Percentiles rank a stretch among this genome's conserved stretches.
phyloP scores from a whole-genome alignment of 1,284 basidiomycete species.

The Singerocomus rubriflavus region DNA sequence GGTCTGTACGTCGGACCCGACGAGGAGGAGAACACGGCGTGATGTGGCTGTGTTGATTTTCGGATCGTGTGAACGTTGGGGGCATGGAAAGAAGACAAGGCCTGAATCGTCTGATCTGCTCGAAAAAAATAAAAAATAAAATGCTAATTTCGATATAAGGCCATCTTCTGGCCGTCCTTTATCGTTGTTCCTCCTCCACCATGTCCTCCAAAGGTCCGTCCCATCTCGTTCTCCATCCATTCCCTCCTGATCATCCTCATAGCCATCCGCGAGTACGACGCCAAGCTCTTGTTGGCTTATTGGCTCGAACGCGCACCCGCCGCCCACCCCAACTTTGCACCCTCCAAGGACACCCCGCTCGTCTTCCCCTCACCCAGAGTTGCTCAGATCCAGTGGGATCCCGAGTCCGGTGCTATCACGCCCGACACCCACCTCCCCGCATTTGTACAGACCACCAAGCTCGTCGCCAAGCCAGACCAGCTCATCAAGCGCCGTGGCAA shows the following conservation, averaged over 20 bases:
- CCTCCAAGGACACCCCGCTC: conserved; percentile 54
- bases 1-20: neutral
- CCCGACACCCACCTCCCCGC: conserved; percentile 72
- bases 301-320: conserved; percentile 87
- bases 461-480: conserved; percentile 95
- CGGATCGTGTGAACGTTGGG: conserved; percentile 31
- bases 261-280: conserved; percentile 94
- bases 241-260: conserved; percentile 6
- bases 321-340: conserved; percentile 40
- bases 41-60: conserved; percentile 33
- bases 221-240: neutral
- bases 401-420: conserved; percentile 77
- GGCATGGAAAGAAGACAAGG: conserved; percentile 20
- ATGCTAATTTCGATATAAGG: conserved; percentile 20
- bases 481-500: conserved; percentile 99
- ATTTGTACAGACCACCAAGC: conserved; percentile 88
- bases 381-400: conserved; percentile 87
- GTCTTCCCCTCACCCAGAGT: conserved; percentile 67
- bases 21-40: conserved; percentile 7
- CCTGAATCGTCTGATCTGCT: conserved; percentile 15
- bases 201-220: conserved; percentile 53
- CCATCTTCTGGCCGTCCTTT: neutral
- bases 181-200: conserved; percentile 21
- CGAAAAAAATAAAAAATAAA: conserved; percentile 26
- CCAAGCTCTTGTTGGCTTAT: conserved; percentile 91